These are phyloP conservation scores for Paulownia fortunei DNA, from an alignment of 257 asterid species.

Conservation along the genomic window DNA sequence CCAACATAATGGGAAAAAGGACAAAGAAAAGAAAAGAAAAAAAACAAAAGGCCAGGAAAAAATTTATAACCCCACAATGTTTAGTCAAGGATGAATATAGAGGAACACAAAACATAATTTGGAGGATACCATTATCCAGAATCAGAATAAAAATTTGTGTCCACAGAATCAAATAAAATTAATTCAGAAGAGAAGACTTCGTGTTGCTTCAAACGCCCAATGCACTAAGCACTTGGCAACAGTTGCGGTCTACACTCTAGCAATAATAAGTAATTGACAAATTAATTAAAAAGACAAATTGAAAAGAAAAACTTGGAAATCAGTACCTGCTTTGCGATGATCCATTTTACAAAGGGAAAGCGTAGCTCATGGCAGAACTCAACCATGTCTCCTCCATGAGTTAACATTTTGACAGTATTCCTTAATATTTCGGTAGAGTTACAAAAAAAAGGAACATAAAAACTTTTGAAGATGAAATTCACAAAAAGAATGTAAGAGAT, in stretches of 20 bases:
- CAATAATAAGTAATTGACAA: slow-evolving; percentile 4
- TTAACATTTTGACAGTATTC: slow-evolving; percentile 75
- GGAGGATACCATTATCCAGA: slow-evolving; percentile 1
- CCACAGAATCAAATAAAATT: neutral
- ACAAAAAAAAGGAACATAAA: slow-evolving; percentile 12
- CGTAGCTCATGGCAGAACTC: slow-evolving; percentile 96
- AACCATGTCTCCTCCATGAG: slow-evolving; percentile 92
- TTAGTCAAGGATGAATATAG: neutral
- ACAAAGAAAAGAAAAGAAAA: neutral
- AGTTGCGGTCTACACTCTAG: neutral
- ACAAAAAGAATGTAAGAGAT: slow-evolving; percentile 3
- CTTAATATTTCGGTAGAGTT: slow-evolving; percentile 41
- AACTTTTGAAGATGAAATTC: slow-evolving; percentile 20
- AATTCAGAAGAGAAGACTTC: slow-evolving; percentile 3
- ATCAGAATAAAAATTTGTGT: neutral
- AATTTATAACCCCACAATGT: neutral
- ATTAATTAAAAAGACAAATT: neutral
- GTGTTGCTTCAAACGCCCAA: slow-evolving; percentile 3
- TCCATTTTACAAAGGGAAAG: slow-evolving; percentile 82
- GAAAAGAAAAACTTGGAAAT: neutral
- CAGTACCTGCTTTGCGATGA: slow-evolving; percentile 71
- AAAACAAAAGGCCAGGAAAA: neutral
- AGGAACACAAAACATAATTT: slow-evolving; percentile 13
- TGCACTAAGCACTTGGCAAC: neutral
- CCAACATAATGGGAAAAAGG: neutral